Evolutionary conservation across 2,329 filamentous ascomycete genomes (phyloP), one percentile per base, ranked within the genome.

Genomic region (Passalora sequoiae): DNA sequence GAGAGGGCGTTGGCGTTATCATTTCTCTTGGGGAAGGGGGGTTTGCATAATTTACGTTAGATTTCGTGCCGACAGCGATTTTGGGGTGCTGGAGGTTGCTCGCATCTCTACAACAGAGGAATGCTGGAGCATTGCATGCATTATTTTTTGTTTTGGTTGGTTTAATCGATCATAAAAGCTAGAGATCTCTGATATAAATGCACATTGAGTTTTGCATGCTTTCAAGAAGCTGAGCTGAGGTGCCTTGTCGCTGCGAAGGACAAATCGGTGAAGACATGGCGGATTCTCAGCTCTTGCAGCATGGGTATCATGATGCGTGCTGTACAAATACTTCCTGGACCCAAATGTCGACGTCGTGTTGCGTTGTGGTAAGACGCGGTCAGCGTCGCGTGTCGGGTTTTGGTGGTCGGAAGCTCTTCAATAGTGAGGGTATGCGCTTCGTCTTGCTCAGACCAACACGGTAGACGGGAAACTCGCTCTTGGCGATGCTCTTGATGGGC

Each of bases 371-470:
- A n/a, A n/a, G n/a, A n/a, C n/a, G 12, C 7, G 8, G 3, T 40
- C 38, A 40, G 12, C 38, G 29, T 10, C 38, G 38, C 6, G 27
- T 24, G 15, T 36, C 38, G 7, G 36, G 36, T 12, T 19, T 31
- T 29, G 42, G 42, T n/a, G 36, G 27, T 12, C 42, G 36, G 20
- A 44, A 31, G 17, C 17, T 35, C 29, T 44, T 44, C 43, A 75
- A 55, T 51, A 76, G 56, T 13, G 72, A 69, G 13, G 70, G 69
- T 35, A 75, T 75, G 19, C 68, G 60, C 16, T 69, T 69, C 43
- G 61, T 63, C 39, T 69, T 71, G 55, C 72, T 75, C 45, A 76
- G 54, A 2, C 73, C 73, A 4, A 76, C 71, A 1, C 73, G 65
- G 37, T 44, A 66, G 69, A 2, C 66, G 62, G 4, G 69, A 12